Base-by-base conservation (phyloP, 2,329 filamentous ascomycete genomes). In the Exophiala xenobiotica region DNA sequence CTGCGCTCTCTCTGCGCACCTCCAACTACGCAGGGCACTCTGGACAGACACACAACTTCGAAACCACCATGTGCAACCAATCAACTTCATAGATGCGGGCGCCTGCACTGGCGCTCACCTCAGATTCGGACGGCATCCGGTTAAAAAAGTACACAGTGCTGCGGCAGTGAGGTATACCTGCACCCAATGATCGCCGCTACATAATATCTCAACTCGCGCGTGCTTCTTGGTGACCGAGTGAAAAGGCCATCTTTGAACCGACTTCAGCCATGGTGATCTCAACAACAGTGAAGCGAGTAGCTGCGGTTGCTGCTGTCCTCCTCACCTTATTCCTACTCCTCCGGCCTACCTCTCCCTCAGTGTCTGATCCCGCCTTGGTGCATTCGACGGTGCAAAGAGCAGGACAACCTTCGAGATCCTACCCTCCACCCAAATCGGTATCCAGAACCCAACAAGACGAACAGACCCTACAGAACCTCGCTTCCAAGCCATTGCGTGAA, bases 401-500 rank as follows among this genome's bases (percentile, higher is more conserved):
- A 57, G 67, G 65, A 51, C 50, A 41, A 56, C 60, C 35, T 53
- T 65, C 50, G 42, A 56, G 56, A 58, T 63, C 27, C 59, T 68
- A 55, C 54, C 62, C 44, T 45, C 57, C 59, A 45, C 61, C 53
- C 12, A 60, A 63, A 19, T 33, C 61, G 22, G 72, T 75, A 64
- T 78, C 66, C 67, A 73, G 64, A 33, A 68, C 69, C 19, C 8
- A 48, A 35, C 23, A 59, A 53, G 71, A 74, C 6, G 84, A 89
- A 66, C 80, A 87, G 63, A 74, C 80, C 46, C 72, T 90, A 60
- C 78, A 83, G 47, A 86, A 92, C 68, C 78, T 88, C 66, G 82
- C 83, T 52, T 81, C 78, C 65, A 83, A 88, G 72, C 83, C 87
- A 12, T 78, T 91, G 46, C 77, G 87, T 80, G 74, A 96, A 58